These are phyloP conservation scores for Thalassia testudinum DNA, from an alignment of 116 monocot genomes.

Conservation along the genomic window DNA sequence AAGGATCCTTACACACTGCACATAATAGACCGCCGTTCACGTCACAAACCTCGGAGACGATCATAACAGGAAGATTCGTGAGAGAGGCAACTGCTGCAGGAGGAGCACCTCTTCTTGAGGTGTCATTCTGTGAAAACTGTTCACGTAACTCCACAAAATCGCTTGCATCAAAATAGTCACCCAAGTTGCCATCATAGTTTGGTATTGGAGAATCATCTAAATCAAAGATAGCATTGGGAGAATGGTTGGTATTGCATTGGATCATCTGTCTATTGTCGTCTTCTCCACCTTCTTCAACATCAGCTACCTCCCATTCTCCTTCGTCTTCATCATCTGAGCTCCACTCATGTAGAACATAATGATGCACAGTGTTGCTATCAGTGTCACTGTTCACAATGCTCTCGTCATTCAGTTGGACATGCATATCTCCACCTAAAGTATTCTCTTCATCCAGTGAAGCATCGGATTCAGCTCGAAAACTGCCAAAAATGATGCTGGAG, in stretches of 20 bases:
- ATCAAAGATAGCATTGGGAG: conserved; percentile 2
- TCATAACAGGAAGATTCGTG: conserved; percentile 33
- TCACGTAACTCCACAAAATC: conserved; percentile 52
- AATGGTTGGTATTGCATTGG: conserved; percentile 5
- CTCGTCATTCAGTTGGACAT: conserved; percentile 27
- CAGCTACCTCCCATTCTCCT: conserved; percentile 45
- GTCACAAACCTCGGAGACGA: conserved; percentile 43
- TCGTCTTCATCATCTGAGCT: conserved; percentile 43
- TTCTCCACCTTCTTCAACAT: conserved; percentile 13
- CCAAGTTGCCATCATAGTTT: conserved; percentile 22
- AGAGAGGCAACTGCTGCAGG: conserved; percentile 49
- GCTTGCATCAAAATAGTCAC: conserved; percentile 47
- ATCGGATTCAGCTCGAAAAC: conserved; percentile 64
- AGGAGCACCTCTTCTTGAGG: conserved; percentile 60
- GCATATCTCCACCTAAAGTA: conserved; percentile 21
- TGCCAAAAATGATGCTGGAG: conserved; percentile 50
- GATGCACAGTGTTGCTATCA: conserved; percentile 67
- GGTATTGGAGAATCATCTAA: conserved; percentile 27
- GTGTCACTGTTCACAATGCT: conserved; percentile 26
- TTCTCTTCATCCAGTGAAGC: conserved; percentile 38
- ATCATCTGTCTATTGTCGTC: conserved; percentile 5
- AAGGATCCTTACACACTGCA: conserved; percentile 70
- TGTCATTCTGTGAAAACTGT: conserved; percentile 40
- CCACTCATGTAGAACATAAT: conserved; percentile 54
- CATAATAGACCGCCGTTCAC: conserved; percentile 39